Evolutionary conservation across 2,329 filamentous ascomycete genomes (phyloP).

Genomic region (Alternaria viburni): DNA sequence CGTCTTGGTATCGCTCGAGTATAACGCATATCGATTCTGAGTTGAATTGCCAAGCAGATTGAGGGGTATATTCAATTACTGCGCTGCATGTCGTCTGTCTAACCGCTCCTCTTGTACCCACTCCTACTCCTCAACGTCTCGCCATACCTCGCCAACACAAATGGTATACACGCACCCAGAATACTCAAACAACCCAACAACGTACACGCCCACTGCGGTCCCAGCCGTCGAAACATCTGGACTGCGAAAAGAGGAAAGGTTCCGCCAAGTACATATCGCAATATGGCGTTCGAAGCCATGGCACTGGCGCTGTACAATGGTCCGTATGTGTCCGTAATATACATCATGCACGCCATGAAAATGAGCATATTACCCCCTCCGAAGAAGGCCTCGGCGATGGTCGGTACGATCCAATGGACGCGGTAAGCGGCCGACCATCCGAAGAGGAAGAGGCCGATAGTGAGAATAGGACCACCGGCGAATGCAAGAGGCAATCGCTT

Average conservation of each 20-base stretch:
- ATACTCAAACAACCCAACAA: slow-evolving; percentile 16
- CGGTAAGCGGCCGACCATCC: slow-evolving; percentile 45
- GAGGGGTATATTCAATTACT: too few species aligned
- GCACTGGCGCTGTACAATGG: slow-evolving; percentile 64
- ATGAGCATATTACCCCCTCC: slow-evolving; percentile 8
- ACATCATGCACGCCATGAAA: slow-evolving; percentile 16
- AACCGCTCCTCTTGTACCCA: slow-evolving; percentile 10
- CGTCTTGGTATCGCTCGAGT: too few species aligned
- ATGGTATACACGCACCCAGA: slow-evolving; percentile 11
- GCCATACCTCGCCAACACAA: slow-evolving; percentile 21
- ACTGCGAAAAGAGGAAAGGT: slow-evolving; percentile 68
- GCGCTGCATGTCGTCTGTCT: too few species aligned
- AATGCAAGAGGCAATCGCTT: slow-evolving; percentile 45
- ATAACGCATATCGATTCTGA: too few species aligned
- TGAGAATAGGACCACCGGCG: slow-evolving; percentile 43
- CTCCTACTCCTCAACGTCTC: slow-evolving; percentile 18
- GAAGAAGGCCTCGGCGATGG: slow-evolving; percentile 34
- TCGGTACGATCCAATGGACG: slow-evolving; percentile 50
- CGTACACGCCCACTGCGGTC: slow-evolving; percentile 16
- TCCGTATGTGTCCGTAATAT: slow-evolving; percentile 51
- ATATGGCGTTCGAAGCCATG: slow-evolving; percentile 64
- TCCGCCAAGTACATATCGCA: slow-evolving; percentile 62
- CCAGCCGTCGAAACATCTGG: slow-evolving; percentile 44
- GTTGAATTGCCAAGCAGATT: too few species aligned
- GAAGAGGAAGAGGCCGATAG: slow-evolving; percentile 48